Evolutionary conservation across 805 yeast species (phyloP).

Genomic region (Novakomyces olei): DNA sequence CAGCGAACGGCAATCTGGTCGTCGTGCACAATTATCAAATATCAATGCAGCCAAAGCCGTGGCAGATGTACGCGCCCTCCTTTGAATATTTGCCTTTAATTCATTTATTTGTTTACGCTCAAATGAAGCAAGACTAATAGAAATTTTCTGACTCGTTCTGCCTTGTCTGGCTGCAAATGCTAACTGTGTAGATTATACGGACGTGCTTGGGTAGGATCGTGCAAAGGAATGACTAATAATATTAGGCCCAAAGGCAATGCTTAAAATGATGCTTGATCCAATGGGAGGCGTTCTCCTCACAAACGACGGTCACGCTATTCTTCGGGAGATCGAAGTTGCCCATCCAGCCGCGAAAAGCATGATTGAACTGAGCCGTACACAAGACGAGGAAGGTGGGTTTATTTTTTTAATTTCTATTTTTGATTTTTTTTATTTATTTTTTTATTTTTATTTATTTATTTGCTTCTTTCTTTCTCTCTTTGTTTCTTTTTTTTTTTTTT

Average conservation of each 20-base stretch:
- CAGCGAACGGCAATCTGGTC: slow-evolving; percentile 83
- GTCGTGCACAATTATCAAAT: slow-evolving; percentile 90
- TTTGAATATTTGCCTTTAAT: slow-evolving; percentile 4
- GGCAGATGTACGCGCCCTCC: slow-evolving; percentile 29
- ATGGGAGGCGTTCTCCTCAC: slow-evolving; percentile 62
- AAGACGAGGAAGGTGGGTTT: slow-evolving; percentile 7
- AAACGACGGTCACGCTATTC: slow-evolving; percentile 95
- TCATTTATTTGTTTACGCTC: slow-evolving; percentile 1
- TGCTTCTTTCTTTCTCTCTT: no score
- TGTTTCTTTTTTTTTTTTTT: no score
- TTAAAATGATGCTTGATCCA: slow-evolving; percentile 92
- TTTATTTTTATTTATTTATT: no score
- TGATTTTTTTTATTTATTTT: no score
- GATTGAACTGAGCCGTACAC: slow-evolving; percentile 85
- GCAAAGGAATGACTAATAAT: no score
- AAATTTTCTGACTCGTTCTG: no score
- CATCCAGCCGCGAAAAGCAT: slow-evolving; percentile 98
- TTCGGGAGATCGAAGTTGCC: slow-evolving; percentile 81
- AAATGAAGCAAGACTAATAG: no score
- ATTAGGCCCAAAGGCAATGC: slow-evolving; percentile 98
- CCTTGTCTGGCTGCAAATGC: no score
- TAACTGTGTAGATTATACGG: slow-evolving; percentile 51
- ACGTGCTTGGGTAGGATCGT: no score
- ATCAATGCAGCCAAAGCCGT: slow-evolving; percentile 81
- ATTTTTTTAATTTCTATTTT: no score